phyloP scores from a whole-genome alignment of 1,284 basidiomycete genomes.

The Paramarasmius palmivorus region DNA sequence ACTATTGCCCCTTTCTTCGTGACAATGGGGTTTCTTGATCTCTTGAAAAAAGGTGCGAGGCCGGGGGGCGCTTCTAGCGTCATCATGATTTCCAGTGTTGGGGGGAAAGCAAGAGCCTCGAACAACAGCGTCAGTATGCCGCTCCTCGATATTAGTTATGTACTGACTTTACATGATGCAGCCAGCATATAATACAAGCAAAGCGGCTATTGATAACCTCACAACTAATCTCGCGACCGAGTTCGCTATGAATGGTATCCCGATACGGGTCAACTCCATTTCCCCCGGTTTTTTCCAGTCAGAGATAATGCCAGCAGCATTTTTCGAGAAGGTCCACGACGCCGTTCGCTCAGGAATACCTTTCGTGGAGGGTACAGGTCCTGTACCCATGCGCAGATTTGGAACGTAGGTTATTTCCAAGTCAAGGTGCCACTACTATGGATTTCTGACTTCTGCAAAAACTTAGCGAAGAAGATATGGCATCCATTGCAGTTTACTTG shows the following conservation, averaged over 20 bases:
- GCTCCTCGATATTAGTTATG: too few relatives aligned
- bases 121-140: background rate
- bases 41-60: background rate
- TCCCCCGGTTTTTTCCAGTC: background rate
- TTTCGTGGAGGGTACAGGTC: background rate
- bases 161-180: background rate
- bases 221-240: background rate
- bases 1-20: conserved; percentile 1
- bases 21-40: background rate
- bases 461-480: background rate
- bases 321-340: background rate
- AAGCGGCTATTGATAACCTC: background rate
- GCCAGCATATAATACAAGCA: background rate
- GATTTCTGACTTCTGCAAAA: too few relatives aligned
- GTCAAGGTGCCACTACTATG: too few relatives aligned
- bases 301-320: background rate
- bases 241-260: background rate
- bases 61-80: background rate
- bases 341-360: background rate
- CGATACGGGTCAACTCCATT: conserved; percentile 1
- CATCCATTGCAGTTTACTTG: background rate
- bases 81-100: conserved; percentile 2
- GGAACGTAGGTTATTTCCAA: background rate
- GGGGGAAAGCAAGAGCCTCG: background rate
- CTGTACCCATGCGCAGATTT: background rate